Percentiles rank a stretch among this genome's conserved stretches.
These are phyloP conservation scores for Stagonosporopsis cucurbitacearum DNA, from an alignment of 2,329 filamentous ascomycete genomes.

Conservation along the genomic window DNA sequence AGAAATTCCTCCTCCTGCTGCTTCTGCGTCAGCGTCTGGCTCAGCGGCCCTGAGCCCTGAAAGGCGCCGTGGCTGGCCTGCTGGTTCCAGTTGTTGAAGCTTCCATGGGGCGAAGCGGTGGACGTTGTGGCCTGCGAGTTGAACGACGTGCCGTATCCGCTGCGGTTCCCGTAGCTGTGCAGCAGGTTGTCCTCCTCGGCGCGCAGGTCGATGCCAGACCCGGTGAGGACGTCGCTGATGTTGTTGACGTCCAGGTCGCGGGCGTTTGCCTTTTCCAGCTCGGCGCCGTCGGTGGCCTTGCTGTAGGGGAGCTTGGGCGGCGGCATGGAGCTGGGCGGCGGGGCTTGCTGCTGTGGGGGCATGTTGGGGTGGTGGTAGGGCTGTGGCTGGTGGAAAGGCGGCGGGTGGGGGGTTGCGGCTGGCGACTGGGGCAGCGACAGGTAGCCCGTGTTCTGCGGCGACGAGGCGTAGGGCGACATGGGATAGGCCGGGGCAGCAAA, in stretches of 20 bases:
- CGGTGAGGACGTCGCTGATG: constrained; percentile 80
- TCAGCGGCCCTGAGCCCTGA: constrained; percentile 47
- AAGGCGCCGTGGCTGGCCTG: constrained; percentile 47
- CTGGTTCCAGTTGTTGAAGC: constrained; percentile 56
- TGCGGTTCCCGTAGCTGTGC: constrained; percentile 64
- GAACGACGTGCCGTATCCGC: constrained; percentile 55
- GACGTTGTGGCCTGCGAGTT: constrained; percentile 46
- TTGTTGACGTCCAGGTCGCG: constrained; percentile 70
- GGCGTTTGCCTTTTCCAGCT: constrained; percentile 60
- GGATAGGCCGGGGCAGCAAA: constrained; percentile 56
- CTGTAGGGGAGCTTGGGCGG: constrained; percentile 67
- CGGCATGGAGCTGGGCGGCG: constrained; percentile 59
- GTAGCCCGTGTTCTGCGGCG: constrained; percentile 38
- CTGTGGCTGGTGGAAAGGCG: constrained; percentile 61
- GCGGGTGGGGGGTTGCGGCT: constrained; percentile 36
- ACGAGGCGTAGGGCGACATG: constrained; percentile 47
- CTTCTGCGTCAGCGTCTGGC: constrained; percentile 68
- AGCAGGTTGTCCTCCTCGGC: constrained; percentile 86
- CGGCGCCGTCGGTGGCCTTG: constrained; percentile 51
- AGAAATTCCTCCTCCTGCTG: constrained; percentile 70
- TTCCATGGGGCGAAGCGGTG: constrained; percentile 51
- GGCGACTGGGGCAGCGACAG: constrained; percentile 44
- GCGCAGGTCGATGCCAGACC: constrained; percentile 84
- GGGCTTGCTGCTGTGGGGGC: constrained; percentile 23
- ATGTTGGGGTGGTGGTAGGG: constrained; percentile 44